Evolutionary conservation across 176 grass and related monocot species (phyloP).

Genomic region (Zoysia japonica): DNA sequence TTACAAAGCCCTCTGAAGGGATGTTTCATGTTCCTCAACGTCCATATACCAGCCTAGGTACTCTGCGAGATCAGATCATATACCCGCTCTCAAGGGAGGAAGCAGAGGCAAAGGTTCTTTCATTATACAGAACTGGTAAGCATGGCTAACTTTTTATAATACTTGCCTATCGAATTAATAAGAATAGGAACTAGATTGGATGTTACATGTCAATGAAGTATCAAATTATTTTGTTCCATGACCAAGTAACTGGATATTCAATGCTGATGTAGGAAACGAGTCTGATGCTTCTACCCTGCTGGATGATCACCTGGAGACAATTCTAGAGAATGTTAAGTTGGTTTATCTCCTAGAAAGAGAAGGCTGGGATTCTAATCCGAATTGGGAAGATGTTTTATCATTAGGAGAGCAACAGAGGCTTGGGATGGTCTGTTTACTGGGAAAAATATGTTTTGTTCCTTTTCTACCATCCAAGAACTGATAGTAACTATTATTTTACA

Average conservation of each 20-base stretch:
- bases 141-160: background rate
- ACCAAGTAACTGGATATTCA: background rate
- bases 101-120: slow-evolving; percentile 58
- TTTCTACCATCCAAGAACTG: slow-evolving; percentile 19
- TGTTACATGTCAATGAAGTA: background rate
- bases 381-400: slow-evolving; percentile 92
- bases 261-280: slow-evolving; percentile 47
- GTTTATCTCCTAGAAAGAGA: slow-evolving; percentile 95
- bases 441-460: background rate
- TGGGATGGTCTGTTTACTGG: slow-evolving; percentile 70
- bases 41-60: slow-evolving; percentile 96
- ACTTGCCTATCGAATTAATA: slow-evolving; percentile 11
- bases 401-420: slow-evolving; percentile 96
- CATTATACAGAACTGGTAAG: slow-evolving; percentile 56
- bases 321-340: slow-evolving; percentile 79
- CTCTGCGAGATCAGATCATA: slow-evolving; percentile 91
- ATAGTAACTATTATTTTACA: slow-evolving; percentile 41
- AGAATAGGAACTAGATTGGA: background rate
- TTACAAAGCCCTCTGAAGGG: slow-evolving; percentile 66
- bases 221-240: slow-evolving; percentile 17
- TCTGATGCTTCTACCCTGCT: slow-evolving; percentile 55
- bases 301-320: slow-evolving; percentile 77
- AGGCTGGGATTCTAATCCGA: slow-evolving; percentile 93
- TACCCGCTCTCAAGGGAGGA: slow-evolving; percentile 90
- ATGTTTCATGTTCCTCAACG: slow-evolving; percentile 95